phyloP scores from a whole-genome alignment of 768 basidiomycete genomes.

The Megacollybia marginata region DNA sequence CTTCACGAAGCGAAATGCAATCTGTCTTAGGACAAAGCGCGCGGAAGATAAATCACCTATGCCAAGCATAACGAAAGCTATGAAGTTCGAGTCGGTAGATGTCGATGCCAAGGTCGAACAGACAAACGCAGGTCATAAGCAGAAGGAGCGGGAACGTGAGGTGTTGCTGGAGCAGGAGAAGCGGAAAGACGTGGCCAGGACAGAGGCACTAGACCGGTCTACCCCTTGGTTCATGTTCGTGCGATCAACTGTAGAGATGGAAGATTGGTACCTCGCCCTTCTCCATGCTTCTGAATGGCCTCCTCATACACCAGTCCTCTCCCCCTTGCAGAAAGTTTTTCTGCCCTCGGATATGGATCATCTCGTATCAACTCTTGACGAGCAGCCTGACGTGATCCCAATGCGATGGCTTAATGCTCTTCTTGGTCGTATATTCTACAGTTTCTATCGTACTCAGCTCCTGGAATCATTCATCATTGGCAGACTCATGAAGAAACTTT shows the following conservation, averaged over 20 bases:
- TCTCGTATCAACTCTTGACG: conserved; percentile 80
- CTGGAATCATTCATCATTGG: conserved; percentile 83
- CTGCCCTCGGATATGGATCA: conserved; percentile 70
- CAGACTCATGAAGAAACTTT: conserved; percentile 88
- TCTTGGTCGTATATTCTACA: conserved; percentile 88
- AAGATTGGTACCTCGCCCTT: conserved; percentile 91
- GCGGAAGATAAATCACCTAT: conserved; percentile 25
- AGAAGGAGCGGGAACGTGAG: conserved; percentile 31
- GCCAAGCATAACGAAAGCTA: conserved; percentile 49
- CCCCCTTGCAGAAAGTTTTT: conserved; percentile 61
- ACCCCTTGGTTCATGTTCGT: conserved; percentile 94
- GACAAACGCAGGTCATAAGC: conserved; percentile 15
- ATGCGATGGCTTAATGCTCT: conserved; percentile 97
- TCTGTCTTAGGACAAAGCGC: conserved; percentile 59
- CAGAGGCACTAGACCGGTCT: conserved; percentile 42
- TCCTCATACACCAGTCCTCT: conserved; percentile 52
- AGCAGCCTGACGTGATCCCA: conserved; percentile 92
- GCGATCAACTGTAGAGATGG: conserved; percentile 84
- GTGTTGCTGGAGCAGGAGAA: conserved; percentile 28
- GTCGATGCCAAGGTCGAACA: conserved; percentile 23
- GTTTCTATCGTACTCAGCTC: conserved; percentile 75
- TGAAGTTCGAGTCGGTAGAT: conserved; percentile 30
- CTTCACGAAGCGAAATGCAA: conserved; percentile 84
- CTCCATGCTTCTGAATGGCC: conserved; percentile 66
- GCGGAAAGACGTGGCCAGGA: conserved; percentile 36